Base-by-base conservation (phyloP, 148 eudicot genomes). In the Fagopyrum homotropicum region DNA sequence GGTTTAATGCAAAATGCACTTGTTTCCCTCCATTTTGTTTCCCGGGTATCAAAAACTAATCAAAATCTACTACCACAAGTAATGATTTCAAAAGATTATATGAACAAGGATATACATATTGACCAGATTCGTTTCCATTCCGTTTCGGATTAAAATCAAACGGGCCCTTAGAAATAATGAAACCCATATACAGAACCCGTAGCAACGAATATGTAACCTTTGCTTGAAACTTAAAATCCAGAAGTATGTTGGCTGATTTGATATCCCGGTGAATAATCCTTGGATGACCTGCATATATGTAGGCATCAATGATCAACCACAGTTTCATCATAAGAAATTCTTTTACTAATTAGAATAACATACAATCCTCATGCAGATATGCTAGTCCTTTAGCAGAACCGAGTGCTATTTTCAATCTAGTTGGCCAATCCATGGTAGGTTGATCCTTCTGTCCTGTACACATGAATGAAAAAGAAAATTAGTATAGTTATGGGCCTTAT, bases 211-310 rank as follows among this genome's bases (percentile, higher is more conserved):
- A 7, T 16, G 7, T 74, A 72, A 87, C 93, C 97, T 89, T 91
- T 61, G 91, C 88, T 82, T 89, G 93, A 80, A 88, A 89, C 73
- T 84, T 78, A 26, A 74, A 69, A 80, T 91, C 93, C 75, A 89
- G 81, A 82, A 91, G 90, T 72, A 91, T 91, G 81, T 91, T 88
- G n/a, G 93, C 74, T 10, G 93, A 88, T 82, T 91, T 91, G 79
- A 89, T 88, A 78, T 91, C 93, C 29, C 97, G 89, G 75, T 91
- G 97, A 74, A 91, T 89, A 75, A 91, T 85, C 85, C 88, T 91
- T 48, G 97, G 97, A 1, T 85, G 84, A 82, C 91, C 97, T 91
- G 84, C 57, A 78, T 8, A 12, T 7, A 8, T 7, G 75, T 8
- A 30, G 5, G 63, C n/a, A 22, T 11, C 69, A n/a, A n/a, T n/a